These are phyloP conservation scores for Alloteropsis semialata DNA, from an alignment of 176 grass and related monocot species.

Conservation along the genomic window DNA sequence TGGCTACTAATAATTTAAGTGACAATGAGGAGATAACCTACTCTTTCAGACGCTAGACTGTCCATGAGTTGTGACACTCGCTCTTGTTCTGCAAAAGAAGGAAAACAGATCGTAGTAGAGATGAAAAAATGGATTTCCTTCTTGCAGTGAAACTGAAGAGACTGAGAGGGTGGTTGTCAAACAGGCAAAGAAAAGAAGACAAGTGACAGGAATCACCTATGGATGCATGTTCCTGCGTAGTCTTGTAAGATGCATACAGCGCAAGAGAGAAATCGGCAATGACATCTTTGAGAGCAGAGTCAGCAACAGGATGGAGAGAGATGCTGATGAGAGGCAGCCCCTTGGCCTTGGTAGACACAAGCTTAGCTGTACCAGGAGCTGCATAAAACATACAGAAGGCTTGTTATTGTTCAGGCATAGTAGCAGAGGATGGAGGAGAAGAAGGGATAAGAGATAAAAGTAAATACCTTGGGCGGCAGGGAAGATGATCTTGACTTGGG, in stretches of 20 bases:
- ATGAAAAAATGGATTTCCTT: neutral
- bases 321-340: no score
- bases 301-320: constrained; percentile 44
- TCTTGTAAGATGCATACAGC: constrained; percentile 57
- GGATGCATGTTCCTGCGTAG: constrained; percentile 27
- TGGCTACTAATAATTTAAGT: neutral
- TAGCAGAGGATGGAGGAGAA: neutral
- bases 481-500: constrained; percentile 58
- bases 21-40: constrained; percentile 24
- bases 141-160: no score
- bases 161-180: no score
- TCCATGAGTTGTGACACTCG: constrained; percentile 41
- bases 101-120: neutral
- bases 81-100: constrained; percentile 55
- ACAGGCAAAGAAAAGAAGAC: neutral
- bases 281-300: constrained; percentile 42
- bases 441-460: neutral
- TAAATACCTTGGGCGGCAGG: neutral
- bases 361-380: constrained; percentile 38
- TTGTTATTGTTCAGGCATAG: neutral
- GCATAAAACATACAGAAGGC: neutral
- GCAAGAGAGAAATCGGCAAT: constrained; percentile 53
- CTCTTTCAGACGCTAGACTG: constrained; percentile 72
- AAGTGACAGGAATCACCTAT: constrained; percentile 54
- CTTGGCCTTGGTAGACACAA: constrained; percentile 73